Evolutionary conservation across 2,329 filamentous ascomycete species (phyloP).

Genomic region (Talaromyces piceae): DNA sequence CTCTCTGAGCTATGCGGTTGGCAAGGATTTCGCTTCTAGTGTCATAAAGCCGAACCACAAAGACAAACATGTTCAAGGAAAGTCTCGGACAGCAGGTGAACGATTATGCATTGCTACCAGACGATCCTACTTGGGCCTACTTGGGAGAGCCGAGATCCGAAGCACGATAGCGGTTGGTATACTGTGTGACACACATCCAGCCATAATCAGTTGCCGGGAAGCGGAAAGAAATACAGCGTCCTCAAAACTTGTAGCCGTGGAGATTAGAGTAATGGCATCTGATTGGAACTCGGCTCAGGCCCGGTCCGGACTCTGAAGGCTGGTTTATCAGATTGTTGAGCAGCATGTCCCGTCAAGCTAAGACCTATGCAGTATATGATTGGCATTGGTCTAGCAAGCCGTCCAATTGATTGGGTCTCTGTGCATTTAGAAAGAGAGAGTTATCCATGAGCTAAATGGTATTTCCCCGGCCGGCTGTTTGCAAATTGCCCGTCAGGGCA

Average conservation of each 20-base stretch:
- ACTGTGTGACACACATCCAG: neutral
- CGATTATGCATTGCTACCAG: neutral
- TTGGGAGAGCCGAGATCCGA: neutral
- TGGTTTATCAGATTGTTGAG: neutral
- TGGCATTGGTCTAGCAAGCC: neutral
- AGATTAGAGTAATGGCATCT: neutral
- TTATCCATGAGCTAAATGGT: neutral
- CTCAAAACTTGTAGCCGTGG: too few relatives aligned
- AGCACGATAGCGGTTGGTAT: neutral
- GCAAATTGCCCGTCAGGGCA: neutral
- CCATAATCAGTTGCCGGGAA: too few relatives aligned
- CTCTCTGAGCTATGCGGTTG: too few relatives aligned
- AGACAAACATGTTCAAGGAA: neutral
- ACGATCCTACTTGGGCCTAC: neutral
- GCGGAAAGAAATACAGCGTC: too few relatives aligned
- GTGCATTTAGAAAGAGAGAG: neutral
- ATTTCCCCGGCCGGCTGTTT: neutral
- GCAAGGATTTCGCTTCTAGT: neutral
- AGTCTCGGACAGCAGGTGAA: neutral
- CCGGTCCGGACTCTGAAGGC: too few relatives aligned
- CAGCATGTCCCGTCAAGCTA: neutral
- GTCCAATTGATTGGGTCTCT: neutral
- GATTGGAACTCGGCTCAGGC: neutral
- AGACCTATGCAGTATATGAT: neutral
- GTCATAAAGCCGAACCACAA: neutral